Base-by-base conservation (phyloP, 129 eudicot species). In the Pulicaria dysenterica region DNA sequence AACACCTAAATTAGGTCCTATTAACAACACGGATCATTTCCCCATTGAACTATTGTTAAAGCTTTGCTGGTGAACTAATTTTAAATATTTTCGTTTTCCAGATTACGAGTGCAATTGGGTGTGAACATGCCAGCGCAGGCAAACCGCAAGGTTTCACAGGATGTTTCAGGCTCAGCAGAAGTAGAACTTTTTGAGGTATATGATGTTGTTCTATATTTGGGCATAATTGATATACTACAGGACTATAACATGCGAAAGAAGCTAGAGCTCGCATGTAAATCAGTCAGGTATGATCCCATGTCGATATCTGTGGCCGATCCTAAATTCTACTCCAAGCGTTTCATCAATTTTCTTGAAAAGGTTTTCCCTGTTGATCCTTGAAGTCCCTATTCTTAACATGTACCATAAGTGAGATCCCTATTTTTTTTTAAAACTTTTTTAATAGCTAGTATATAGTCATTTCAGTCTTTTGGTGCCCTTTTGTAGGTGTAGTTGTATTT, bases 61-160 rank as follows among this genome's bases (percentile, higher is more conserved):
- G 10, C 14, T 54, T 65, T 5, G 4, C 10, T n/a, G 58, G 56
- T 44, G 46, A 36, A 47, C 24, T 17, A 6, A 8, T 42, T 36
- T 11, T 58, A 0, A 12, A 11, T 42, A 0, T 10, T 12, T 7
- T 3, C 11, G 44, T 42, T 65, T 40, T 76, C 45, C 86, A 95
- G 99, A 81, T 87, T 95, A 72, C 83, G 90, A 63, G 94, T 95
- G 72, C 99, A 95, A 67, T 65, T 95, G 62, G 99, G 99, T 1
- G 99, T 91, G 54, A 88, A 95, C 88, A 95, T 95, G 99, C 99
- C 99, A 24, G 96, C 99, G 13, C 87, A 86, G 73, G 99, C 99
- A 43, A 91, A 84, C 70, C 91, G 81, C 76, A 95, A 84, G 83
- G 79, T 88, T 45, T 62, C 67, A 46, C 80, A 81, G 58, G 84